phyloP scores from a whole-genome alignment of 345 rosid genomes.

The Draba incana region DNA sequence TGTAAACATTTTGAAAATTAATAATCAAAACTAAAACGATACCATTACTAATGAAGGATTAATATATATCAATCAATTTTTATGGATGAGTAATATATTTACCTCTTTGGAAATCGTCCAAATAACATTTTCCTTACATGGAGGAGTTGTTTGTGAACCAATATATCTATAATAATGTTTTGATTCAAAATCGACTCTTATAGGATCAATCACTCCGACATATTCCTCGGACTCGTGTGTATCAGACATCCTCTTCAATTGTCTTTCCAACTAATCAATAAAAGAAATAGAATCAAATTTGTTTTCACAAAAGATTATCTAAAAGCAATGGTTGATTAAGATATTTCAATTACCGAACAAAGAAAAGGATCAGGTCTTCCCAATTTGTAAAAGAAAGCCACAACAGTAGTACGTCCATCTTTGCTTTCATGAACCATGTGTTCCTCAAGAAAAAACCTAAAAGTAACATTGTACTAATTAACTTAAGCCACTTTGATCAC shows the following conservation, averaged over 20 bases:
- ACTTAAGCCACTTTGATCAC: too few species aligned
- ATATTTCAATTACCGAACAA: conserved; percentile 49
- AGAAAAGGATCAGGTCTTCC: conserved; percentile 63
- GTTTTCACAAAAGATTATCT: neutral
- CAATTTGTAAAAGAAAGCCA: conserved; percentile 54
- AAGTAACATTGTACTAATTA: too few species aligned
- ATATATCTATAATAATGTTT: conserved; percentile 70
- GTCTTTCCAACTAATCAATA: conserved; percentile 46
- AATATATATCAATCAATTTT: too few species aligned
- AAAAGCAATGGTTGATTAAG: neutral
- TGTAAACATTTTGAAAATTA: neutral
- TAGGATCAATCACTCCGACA: conserved; percentile 59
- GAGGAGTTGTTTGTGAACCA: conserved; percentile 90
- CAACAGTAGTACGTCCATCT: conserved; percentile 54
- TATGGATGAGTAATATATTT: neutral
- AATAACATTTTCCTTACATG: conserved; percentile 71
- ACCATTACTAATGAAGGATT: too few species aligned
- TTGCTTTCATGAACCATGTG: conserved; percentile 70
- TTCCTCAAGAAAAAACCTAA: conserved; percentile 56
- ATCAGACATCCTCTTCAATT: conserved; percentile 46
- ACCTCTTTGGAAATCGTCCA: conserved; percentile 83
- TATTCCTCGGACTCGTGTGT: conserved; percentile 37
- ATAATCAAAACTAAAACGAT: neutral
- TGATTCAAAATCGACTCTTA: conserved; percentile 49
- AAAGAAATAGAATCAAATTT: neutral